A percentile compares a stretch with the other conserved stretches of the same genome.
Evolutionary conservation across 345 rosid species (phyloP).

Genomic region (Gossypioides kirkii): DNA sequence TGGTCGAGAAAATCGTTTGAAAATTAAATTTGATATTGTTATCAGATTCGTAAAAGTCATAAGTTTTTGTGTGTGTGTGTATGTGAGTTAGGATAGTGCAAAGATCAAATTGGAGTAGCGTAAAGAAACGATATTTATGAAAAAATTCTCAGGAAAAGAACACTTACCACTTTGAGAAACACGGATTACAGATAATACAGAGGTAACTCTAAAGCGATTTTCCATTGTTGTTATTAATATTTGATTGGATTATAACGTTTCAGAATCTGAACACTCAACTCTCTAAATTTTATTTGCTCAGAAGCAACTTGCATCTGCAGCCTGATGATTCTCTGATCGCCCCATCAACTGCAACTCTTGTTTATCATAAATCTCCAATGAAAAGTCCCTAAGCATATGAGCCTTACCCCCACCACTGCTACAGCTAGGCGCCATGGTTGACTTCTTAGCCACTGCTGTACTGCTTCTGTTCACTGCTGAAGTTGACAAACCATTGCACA

Average conservation of each 20-base stretch:
- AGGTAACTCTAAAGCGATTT: neutral
- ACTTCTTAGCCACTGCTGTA: slow-evolving; percentile 21
- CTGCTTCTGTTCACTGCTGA: slow-evolving; percentile 6
- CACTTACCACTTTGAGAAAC: neutral
- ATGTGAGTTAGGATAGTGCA: no score
- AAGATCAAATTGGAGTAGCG: no score
- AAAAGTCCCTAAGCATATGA: slow-evolving; percentile 47
- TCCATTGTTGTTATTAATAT: neutral
- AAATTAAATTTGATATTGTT: no score
- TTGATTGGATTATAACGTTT: neutral
- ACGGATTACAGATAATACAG: neutral
- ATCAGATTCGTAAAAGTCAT: no score
- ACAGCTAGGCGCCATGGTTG: slow-evolving; percentile 37
- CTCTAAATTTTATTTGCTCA: neutral
- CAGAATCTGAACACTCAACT: slow-evolving; percentile 4
- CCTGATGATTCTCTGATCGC: slow-evolving; percentile 23
- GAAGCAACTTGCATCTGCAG: slow-evolving; percentile 10
- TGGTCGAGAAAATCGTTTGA: no score
- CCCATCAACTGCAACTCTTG: slow-evolving; percentile 62
- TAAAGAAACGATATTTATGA: no score
- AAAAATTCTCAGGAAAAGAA: neutral
- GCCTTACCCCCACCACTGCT: slow-evolving; percentile 14
- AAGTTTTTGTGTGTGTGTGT: no score
- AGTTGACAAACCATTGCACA: slow-evolving; percentile 14
- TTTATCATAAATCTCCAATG: slow-evolving; percentile 58